Evolutionary conservation across 2,329 filamentous ascomycete species (phyloP), one percentile per base, ranked within the genome.

Genomic region (Helicocarpus griseus): DNA sequence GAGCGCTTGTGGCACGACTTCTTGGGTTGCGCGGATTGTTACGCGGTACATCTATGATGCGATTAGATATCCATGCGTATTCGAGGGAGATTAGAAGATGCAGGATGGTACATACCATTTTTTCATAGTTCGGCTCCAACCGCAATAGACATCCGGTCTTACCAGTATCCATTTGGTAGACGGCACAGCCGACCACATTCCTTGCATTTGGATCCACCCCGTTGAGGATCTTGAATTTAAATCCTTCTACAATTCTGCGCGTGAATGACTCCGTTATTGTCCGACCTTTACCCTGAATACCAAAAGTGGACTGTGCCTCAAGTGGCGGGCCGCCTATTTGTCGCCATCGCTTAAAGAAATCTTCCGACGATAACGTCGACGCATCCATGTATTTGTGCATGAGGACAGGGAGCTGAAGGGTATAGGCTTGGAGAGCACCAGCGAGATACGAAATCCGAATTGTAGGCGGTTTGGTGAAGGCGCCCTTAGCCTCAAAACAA

Each of bases 341-440:
- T 76, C 95, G 94, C 93, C 93, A 98, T 48, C 94, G 79, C 76
- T 94, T 96, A 80, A 98, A 98, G 71, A 97, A 98, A 65, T 98
- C 93, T 49, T 98, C 93, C 0, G 85, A 82, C 5, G 81, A 81
- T 36, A 98, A 75, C 52, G 93, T 85, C 0, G 93, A 90, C 0
- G 87, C 82, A 56, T 96, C 90, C 89, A 97, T 96, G 65, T 95
- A 98, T 67, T 96, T 95, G 70, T 97, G 91, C 50, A 91, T 80
- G 0, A 87, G 76, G 3, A 98, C 80, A 0, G 93, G 93, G 4
- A 98, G 77, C 67, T 94, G 91, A 38, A 98, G 74, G 0, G 93
- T 98, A 36, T 97, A 75, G 1, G 89, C 91, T 69, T 98, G 93
- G 52, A 98, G 74, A 2, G 93, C 88, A 55, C 93, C 94, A 0